A percentile compares a stretch with the other conserved stretches of the same genome.
phyloP scores from a whole-genome alignment of 2,329 filamentous ascomycete species.

The Paraconiothyrium brasiliense region DNA sequence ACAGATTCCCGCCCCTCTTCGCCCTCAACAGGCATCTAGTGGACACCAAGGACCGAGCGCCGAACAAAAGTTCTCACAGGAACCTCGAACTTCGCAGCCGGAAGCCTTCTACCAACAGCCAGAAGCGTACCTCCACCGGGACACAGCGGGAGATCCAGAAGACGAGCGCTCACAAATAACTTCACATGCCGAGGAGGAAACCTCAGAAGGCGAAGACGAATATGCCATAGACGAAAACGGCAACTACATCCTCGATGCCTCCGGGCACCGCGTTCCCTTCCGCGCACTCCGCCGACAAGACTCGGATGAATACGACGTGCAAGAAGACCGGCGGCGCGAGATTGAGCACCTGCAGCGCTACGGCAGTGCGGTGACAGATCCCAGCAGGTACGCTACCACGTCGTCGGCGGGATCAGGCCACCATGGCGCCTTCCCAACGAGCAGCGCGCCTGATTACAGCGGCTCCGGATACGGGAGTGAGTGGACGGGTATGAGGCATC shows the following conservation, averaged over 20 bases:
- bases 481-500: conserved; percentile 50
- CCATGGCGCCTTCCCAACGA: conserved; percentile 30
- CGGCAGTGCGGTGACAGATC: conserved; percentile 47
- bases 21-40: conserved; percentile 25
- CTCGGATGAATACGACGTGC: conserved; percentile 65
- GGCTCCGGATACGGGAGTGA: conserved; percentile 49
- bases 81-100: conserved; percentile 41
- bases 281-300: conserved; percentile 43
- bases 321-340: conserved; percentile 60
- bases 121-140: conserved; percentile 47
- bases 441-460: conserved; percentile 45
- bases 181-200: conserved; percentile 44
- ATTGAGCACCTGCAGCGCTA: conserved; percentile 59
- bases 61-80: conserved; percentile 32
- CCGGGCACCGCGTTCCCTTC: conserved; percentile 48
- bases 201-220: conserved; percentile 49
- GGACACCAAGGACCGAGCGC: conserved; percentile 30
- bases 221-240: conserved; percentile 49
- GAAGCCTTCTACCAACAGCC: conserved; percentile 52
- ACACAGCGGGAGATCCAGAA: conserved; percentile 38
- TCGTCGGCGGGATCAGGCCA: conserved; percentile 35
- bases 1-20: conserved; percentile 39
- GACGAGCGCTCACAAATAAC: conserved; percentile 49
- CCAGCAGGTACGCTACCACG: conserved; percentile 38
- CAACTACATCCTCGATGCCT: conserved; percentile 48